These are phyloP conservation scores for Pleurotus ostreatus DNA, from an alignment of 768 basidiomycete genomes.

Conservation along the genomic window DNA sequence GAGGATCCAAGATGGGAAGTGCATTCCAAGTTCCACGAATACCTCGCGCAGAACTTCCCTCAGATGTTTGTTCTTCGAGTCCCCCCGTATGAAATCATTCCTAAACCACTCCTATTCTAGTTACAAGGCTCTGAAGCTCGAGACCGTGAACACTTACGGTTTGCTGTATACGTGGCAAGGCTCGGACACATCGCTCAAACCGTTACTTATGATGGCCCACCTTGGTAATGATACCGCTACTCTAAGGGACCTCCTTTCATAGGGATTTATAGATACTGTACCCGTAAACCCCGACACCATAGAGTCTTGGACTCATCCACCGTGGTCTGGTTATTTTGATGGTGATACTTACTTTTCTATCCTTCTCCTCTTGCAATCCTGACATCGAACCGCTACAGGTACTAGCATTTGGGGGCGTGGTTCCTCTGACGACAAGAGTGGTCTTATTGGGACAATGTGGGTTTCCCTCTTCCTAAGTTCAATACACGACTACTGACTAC, in stretches of 20 bases:
- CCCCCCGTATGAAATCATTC: not conserved
- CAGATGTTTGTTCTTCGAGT: slow-evolving; percentile 47
- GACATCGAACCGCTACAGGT: slow-evolving; percentile 20
- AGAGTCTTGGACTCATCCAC: slow-evolving; percentile 50
- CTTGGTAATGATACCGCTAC: slow-evolving; percentile 37
- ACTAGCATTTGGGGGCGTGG: slow-evolving; percentile 75
- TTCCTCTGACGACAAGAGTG: slow-evolving; percentile 70
- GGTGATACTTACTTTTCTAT: slow-evolving; percentile 26
- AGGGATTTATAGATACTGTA: slow-evolving; percentile 46
- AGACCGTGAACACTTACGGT: slow-evolving; percentile 73
- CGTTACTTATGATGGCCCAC: slow-evolving; percentile 62
- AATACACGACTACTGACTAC: too few relatives aligned
- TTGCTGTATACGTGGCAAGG: slow-evolving; percentile 75
- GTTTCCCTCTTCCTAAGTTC: slow-evolving; percentile 2
- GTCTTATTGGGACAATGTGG: slow-evolving; percentile 60
- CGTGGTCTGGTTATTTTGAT: slow-evolving; percentile 56
- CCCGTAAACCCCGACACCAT: slow-evolving; percentile 50
- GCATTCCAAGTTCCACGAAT: slow-evolving; percentile 50
- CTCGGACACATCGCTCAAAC: slow-evolving; percentile 54
- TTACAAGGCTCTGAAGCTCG: slow-evolving; percentile 51
- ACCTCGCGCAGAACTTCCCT: slow-evolving; percentile 51
- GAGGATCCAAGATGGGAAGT: slow-evolving; percentile 52
- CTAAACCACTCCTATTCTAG: slow-evolving; percentile 26
- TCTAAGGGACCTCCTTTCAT: not conserved
- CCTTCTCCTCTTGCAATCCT: not conserved